These are phyloP conservation scores for Exophiala sp. DNA, from an alignment of 2,329 filamentous ascomycete species.

Conservation along the genomic window DNA sequence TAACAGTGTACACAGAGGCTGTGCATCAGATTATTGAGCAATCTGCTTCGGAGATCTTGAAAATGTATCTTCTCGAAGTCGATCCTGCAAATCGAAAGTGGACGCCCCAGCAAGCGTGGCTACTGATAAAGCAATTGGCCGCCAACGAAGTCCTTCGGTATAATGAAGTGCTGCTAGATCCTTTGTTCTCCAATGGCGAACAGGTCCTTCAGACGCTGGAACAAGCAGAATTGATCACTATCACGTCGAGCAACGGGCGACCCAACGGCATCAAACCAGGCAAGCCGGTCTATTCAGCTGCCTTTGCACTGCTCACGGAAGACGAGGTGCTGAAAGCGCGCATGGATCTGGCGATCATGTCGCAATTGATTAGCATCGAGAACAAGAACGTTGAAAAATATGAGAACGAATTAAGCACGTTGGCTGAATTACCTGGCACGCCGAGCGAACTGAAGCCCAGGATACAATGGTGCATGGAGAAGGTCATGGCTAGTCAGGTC, in stretches of 20 bases:
- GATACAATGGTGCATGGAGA: slow-evolving; percentile 68
- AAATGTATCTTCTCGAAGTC: slow-evolving; percentile 74
- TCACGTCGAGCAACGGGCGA: slow-evolving; percentile 69
- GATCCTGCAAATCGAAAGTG: slow-evolving; percentile 63
- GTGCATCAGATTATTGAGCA: slow-evolving; percentile 86
- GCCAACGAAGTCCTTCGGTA: slow-evolving; percentile 65
- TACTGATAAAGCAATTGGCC: slow-evolving; percentile 75
- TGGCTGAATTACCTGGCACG: slow-evolving; percentile 69
- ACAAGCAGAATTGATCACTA: slow-evolving; percentile 78
- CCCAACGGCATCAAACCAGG: slow-evolving; percentile 75
- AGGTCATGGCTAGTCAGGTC: slow-evolving; percentile 68
- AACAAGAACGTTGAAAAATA: slow-evolving; percentile 71
- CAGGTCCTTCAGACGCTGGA: slow-evolving; percentile 74
- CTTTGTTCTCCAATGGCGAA: slow-evolving; percentile 74
- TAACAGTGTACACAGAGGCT: slow-evolving; percentile 51
- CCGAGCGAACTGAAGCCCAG: slow-evolving; percentile 65
- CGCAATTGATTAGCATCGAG: slow-evolving; percentile 68
- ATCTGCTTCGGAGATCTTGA: slow-evolving; percentile 82
- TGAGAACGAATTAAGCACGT: slow-evolving; percentile 69
- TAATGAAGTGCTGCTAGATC: slow-evolving; percentile 76
- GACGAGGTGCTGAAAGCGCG: slow-evolving; percentile 71
- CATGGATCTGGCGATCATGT: slow-evolving; percentile 68
- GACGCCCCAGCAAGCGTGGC: slow-evolving; percentile 86
- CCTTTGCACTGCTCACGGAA: slow-evolving; percentile 68
- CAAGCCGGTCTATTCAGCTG: slow-evolving; percentile 80